These are phyloP conservation scores for Candida maesae DNA, from an alignment of 805 yeast genomes.

Conservation along the genomic window DNA sequence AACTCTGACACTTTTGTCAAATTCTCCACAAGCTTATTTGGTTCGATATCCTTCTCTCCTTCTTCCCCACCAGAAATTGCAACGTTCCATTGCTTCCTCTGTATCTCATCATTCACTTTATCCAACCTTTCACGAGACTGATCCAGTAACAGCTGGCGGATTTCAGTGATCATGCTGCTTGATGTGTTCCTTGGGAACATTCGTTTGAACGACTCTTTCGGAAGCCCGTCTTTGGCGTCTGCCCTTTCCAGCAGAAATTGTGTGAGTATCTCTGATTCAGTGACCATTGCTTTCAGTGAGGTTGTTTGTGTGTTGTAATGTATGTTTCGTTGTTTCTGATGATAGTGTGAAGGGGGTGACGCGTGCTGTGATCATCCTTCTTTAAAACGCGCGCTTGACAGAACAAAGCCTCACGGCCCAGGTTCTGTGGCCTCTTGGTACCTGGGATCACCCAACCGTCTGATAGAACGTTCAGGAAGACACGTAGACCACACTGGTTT, in stretches of 20 bases:
- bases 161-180: not conserved
- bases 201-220: conserved; percentile 8
- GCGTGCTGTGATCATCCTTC: not conserved
- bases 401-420: too few relatives aligned
- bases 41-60: not conserved
- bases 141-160: not conserved
- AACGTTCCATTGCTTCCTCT: not conserved
- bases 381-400: too few relatives aligned
- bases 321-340: not conserved
- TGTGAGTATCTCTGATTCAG: conserved; percentile 16
- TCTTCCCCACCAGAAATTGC: not conserved
- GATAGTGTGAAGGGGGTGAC: not conserved
- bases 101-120: not conserved
- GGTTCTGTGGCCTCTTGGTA: too few relatives aligned
- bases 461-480: too few relatives aligned
- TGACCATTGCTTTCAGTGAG: conserved; percentile 9
- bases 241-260: conserved; percentile 20
- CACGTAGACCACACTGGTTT: too few relatives aligned
- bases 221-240: conserved; percentile 4
- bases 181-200: conserved; percentile 17
- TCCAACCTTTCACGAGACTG: not conserved
- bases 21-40: not conserved
- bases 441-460: too few relatives aligned
- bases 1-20: conserved; percentile 1
- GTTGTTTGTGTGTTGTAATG: not conserved